A percentile compares a stretch with the other conserved stretches of the same genome.
Evolutionary conservation across 768 basidiomycete genomes (phyloP).

Genomic region (Rhodosporidiobolus sp.): DNA sequence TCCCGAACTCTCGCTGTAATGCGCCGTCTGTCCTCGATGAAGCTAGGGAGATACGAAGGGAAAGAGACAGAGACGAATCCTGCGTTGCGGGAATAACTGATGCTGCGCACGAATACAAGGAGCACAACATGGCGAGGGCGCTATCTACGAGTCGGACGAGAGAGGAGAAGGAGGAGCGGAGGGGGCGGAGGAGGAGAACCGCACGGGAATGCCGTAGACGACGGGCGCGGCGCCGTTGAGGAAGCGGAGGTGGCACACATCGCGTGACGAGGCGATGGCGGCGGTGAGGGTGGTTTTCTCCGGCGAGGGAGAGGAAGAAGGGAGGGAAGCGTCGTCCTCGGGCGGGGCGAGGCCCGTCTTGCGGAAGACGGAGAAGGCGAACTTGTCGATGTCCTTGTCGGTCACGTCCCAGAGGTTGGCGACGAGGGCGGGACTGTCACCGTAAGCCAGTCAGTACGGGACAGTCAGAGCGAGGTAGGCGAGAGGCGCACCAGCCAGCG

Average conservation of each 20-base stretch:
- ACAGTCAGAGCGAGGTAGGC: neutral
- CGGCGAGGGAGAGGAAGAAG: neutral
- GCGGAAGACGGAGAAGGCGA: constrained; percentile 78
- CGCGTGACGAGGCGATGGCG: constrained; percentile 75
- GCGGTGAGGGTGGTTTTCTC: constrained; percentile 55
- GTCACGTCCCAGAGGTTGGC: constrained; percentile 99
- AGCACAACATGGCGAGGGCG: neutral
- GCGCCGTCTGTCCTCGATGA: neutral
- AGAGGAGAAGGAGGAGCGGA: neutral
- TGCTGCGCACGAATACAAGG: neutral
- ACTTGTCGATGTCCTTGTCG: constrained; percentile 92
- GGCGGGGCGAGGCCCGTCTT: constrained; percentile 56
- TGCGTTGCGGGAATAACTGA: neutral
- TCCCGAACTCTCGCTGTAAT: neutral
- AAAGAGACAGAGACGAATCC: neutral
- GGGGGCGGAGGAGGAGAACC: constrained; percentile 54
- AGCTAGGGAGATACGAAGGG: neutral
- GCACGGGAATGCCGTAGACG: constrained; percentile 93
- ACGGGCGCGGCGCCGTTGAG: constrained; percentile 93
- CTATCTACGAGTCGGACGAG: neutral
- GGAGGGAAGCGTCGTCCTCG: neutral
- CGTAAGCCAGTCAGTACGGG: neutral
- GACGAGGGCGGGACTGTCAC: constrained; percentile 74
- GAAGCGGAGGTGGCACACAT: constrained; percentile 82
- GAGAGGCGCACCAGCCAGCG: constrained; percentile 81